Evolutionary conservation across 768 basidiomycete species (phyloP).

Genomic region (Boletus reticulatus): DNA sequence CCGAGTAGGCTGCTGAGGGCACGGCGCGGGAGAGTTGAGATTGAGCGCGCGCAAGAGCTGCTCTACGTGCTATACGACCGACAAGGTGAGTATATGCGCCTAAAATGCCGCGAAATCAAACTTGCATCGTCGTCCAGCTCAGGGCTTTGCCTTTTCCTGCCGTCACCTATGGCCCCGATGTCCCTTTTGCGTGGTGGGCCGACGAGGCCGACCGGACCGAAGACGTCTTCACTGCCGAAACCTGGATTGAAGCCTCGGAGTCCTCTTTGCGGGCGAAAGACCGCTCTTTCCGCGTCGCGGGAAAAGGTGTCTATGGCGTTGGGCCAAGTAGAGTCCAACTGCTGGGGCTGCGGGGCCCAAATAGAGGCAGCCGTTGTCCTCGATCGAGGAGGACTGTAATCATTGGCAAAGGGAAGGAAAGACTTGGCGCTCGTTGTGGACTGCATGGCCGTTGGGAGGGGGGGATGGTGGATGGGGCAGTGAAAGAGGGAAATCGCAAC

Average conservation of each 20-base stretch:
- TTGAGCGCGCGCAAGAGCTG: slow-evolving; percentile 78
- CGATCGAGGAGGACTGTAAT: slow-evolving; percentile 39
- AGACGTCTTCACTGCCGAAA: slow-evolving; percentile 57
- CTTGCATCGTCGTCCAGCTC: slow-evolving; percentile 49
- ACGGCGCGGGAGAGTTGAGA: slow-evolving; percentile 70
- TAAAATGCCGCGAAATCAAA: slow-evolving; percentile 20
- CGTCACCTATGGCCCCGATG: slow-evolving; percentile 79
- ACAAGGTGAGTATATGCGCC: slow-evolving; percentile 32
- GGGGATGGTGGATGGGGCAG: slow-evolving; percentile 41
- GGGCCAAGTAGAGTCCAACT: slow-evolving; percentile 66
- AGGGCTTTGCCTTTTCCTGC: slow-evolving; percentile 61
- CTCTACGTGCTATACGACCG: slow-evolving; percentile 61
- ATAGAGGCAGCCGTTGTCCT: slow-evolving; percentile 57
- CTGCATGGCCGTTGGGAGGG: slow-evolving; percentile 24
- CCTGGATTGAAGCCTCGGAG: slow-evolving; percentile 20
- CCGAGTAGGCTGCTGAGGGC: slow-evolving; percentile 42
- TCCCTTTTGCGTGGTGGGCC: slow-evolving; percentile 41
- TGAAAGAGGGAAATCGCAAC: slow-evolving; percentile 37
- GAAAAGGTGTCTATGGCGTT: slow-evolving; percentile 61
- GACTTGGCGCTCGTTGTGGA: slow-evolving; percentile 21
- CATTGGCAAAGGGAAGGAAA: slow-evolving; percentile 36
- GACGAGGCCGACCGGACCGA: slow-evolving; percentile 50
- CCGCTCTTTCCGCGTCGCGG: slow-evolving; percentile 46
- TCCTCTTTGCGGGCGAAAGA: slow-evolving; percentile 29
- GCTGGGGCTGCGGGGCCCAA: slow-evolving; percentile 81